A percentile compares a stretch with the other conserved stretches of the same genome.
Evolutionary conservation across 2,329 filamentous ascomycete species (phyloP).

Genomic region (Rhynchosporium agropyri): DNA sequence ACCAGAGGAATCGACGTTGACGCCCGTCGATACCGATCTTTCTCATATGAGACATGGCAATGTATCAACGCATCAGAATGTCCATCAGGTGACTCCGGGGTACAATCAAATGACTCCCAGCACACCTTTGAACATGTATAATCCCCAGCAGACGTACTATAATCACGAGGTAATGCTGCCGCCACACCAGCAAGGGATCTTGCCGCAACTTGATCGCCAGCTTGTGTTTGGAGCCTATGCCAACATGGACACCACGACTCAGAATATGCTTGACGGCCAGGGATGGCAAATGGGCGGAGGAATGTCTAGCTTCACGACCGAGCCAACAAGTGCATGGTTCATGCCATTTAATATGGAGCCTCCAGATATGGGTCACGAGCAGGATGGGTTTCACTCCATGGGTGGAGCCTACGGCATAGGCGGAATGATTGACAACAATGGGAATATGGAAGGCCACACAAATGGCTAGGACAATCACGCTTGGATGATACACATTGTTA

Average conservation of each 20-base stretch:
- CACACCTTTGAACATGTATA: constrained; percentile 38
- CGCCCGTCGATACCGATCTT: constrained; percentile 36
- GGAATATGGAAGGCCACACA: constrained; percentile 44
- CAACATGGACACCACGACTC: constrained; percentile 49
- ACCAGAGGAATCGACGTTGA: constrained; percentile 30
- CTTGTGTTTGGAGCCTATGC: constrained; percentile 75
- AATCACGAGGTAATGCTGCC: constrained; percentile 55
- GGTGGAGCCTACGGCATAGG: constrained; percentile 32
- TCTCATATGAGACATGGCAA: constrained; percentile 29
- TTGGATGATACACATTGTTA: constrained; percentile 5
- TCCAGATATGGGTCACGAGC: constrained; percentile 59
- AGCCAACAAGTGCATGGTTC: constrained; percentile 77
- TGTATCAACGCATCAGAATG: constrained; percentile 33
- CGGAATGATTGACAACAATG: constrained; percentile 37
- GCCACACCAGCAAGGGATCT: constrained; percentile 53
- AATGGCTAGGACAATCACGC: constrained; percentile 10
- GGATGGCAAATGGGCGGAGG: constrained; percentile 37
- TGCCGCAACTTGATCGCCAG: constrained; percentile 74
- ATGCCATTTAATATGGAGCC: constrained; percentile 91
- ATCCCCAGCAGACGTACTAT: constrained; percentile 41
- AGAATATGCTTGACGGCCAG: constrained; percentile 35
- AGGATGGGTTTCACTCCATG: constrained; percentile 36
- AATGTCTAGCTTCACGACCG: constrained; percentile 40
- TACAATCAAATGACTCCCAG: constrained; percentile 40
- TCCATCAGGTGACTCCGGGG: constrained; percentile 28